Base-by-base conservation (phyloP, 2,329 filamentous ascomycete genomes). In the Trichoderma sp. region DNA sequence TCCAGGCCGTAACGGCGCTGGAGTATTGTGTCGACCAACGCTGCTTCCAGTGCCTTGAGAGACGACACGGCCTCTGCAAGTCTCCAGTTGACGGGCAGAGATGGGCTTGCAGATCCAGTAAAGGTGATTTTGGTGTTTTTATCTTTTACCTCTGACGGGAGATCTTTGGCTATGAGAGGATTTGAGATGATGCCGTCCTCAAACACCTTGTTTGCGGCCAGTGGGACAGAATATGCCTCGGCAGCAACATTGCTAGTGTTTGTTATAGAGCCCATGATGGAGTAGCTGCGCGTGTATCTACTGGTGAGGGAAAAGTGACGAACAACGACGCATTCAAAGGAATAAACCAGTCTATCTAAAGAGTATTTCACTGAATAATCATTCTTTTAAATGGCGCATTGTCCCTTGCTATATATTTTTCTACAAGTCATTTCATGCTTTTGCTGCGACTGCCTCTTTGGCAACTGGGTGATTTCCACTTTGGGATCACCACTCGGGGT, bases 1-100 rank as follows among this genome's bases (percentile, higher is more conserved):
- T 78, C 75, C 4, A 80, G 30, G 0, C 75, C 75, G 70, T 86
- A 86, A 70, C 85, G 85, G n/a, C 76, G 76, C 59, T 79, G 77
- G 8, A 86, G 66, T 11, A 86, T 74, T 0, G 78, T 77, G 59
- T 81, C 82, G 32, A 85, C 71, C 70, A 85, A 77, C 0, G 80
- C 78, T 10, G 83, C 84, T 72, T 86, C 83, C 21, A 84, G 74
- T 1, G 77, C 84, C 72, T 85, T 86, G 32, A 86, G 71, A 1
- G 83, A 77, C 0, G 84, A 80, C 1, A 85, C 81, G 58, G 83
- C 85, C 73, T 87, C 85, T 2, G 85, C 84, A 61, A 86, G 85
- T 2, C 85, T 79, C 85, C 86, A 87, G 63, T 85, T 86, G 74
- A 87, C 83, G 0, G 85, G 84, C 11, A 87, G 51, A 71, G 60